phyloP scores from a whole-genome alignment of 108 stramenopile species.

The Schizochytrium sp. region DNA sequence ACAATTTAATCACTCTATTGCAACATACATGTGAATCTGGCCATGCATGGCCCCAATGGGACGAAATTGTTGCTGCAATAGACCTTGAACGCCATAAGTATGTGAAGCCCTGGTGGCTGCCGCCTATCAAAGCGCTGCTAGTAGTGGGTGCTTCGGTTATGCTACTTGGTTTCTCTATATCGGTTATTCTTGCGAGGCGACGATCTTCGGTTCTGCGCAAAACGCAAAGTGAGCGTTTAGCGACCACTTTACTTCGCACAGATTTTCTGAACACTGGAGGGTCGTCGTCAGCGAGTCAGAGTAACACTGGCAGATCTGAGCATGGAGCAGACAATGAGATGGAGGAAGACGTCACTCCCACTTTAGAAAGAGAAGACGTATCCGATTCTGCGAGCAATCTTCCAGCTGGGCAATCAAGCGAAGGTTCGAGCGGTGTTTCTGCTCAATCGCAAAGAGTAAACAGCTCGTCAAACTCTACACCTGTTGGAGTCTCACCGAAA shows the following conservation, averaged over 20 bases:
- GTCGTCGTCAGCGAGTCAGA: background rate
- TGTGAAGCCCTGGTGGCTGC: slow-evolving; percentile 50
- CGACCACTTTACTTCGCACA: background rate
- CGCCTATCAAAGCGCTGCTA: slow-evolving; percentile 3
- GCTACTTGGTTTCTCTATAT: background rate
- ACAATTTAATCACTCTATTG: slow-evolving; percentile 5
- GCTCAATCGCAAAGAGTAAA: background rate
- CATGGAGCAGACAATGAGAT: too few species aligned
- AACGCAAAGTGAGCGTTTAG: background rate
- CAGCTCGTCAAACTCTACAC: background rate
- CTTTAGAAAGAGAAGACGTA: too few species aligned
- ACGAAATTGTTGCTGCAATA: background rate
- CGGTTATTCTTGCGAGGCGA: background rate
- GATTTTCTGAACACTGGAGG: slow-evolving; percentile 56
- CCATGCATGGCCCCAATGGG: too few species aligned
- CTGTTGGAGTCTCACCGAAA: background rate
- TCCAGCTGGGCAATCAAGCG: too few species aligned
- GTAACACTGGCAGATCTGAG: too few species aligned
- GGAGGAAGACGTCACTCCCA: background rate
- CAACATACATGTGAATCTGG: background rate
- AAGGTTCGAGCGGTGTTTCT: too few species aligned
- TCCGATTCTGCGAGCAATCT: too few species aligned
- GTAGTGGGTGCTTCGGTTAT: background rate
- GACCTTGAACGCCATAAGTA: background rate
- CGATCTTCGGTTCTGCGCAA: background rate